phyloP scores from a whole-genome alignment of 345 rosid species.

The Aurinia saxatilis region DNA sequence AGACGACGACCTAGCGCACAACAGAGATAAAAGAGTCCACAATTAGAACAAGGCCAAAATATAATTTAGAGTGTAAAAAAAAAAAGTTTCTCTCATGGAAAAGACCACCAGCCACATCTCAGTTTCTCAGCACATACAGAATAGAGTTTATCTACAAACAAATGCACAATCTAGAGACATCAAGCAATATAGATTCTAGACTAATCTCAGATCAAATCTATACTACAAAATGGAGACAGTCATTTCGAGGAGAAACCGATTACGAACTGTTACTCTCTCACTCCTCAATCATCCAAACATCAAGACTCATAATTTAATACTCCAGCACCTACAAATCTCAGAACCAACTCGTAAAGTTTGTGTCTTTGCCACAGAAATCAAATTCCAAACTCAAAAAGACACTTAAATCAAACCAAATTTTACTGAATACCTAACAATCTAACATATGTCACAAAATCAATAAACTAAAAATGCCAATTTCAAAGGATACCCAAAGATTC shows the following conservation, averaged over 20 bases:
- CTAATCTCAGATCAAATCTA: neutral
- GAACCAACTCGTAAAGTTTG: constrained; percentile 1
- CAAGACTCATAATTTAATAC: neutral
- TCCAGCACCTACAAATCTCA: neutral
- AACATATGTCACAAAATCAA: constrained; percentile 13
- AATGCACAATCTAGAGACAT: neutral
- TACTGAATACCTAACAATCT: constrained; percentile 4
- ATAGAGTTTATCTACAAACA: neutral
- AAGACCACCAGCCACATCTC: neutral
- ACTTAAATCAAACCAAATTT: constrained; percentile 6
- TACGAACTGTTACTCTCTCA: neutral
- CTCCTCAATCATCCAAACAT: constrained; percentile 3
- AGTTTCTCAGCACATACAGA: neutral
- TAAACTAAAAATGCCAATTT: constrained; percentile 4
- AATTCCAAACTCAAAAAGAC: neutral
- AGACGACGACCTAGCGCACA: constrained; percentile 9
- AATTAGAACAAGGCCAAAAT: neutral
- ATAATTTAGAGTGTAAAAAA: no score
- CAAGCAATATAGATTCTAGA: neutral
- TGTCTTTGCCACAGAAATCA: neutral
- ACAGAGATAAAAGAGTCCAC: neutral
- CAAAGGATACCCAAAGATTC: constrained; percentile 19
- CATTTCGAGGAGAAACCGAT: neutral
- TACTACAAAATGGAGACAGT: neutral
- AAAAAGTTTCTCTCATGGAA: neutral